Percentiles rank a stretch among this genome's conserved stretches.
Evolutionary conservation across 257 asterid species (phyloP).

Genomic region (Leonotis leonurus): DNA sequence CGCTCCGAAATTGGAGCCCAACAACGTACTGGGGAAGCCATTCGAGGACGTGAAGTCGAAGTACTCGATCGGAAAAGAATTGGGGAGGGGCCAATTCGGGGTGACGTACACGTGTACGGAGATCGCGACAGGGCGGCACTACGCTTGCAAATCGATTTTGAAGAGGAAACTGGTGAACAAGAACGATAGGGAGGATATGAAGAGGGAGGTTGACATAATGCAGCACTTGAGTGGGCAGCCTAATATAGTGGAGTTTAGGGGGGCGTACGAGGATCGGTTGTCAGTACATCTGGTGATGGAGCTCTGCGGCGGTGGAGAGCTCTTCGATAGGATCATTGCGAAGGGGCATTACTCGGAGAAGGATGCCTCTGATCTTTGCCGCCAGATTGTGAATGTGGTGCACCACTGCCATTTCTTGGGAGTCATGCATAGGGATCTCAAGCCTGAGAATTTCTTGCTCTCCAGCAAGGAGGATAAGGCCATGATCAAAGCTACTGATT

Average conservation of each 20-base stretch:
- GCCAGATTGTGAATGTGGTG: conserved; percentile 83
- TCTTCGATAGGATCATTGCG: conserved; percentile 74
- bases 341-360: conserved; percentile 75
- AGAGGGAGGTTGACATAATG: conserved; percentile 73
- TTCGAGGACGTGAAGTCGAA: conserved; percentile 51
- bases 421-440: conserved; percentile 89
- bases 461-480: conserved; percentile 62
- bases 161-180: conserved; percentile 72
- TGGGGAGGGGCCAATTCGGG: conserved; percentile 85
- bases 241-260: conserved; percentile 73
- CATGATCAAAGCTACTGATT: conserved; percentile 74
- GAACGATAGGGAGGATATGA: conserved; percentile 74
- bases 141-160: conserved; percentile 72
- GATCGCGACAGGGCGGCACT: conserved; percentile 37
- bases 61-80: conserved; percentile 50
- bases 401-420: conserved; percentile 87
- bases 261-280: conserved; percentile 70
- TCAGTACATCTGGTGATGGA: conserved; percentile 81
- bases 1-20: conserved; percentile 37
- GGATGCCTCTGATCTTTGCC: conserved; percentile 62
- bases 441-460: conserved; percentile 86
- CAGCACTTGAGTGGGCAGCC: conserved; percentile 83
- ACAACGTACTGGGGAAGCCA: conserved; percentile 51
- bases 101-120: conserved; percentile 62
- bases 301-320: conserved; percentile 82